These are phyloP conservation scores for Austropuccinia psidii DNA, from an alignment of 1,284 basidiomycete species.

Conservation along the genomic window DNA sequence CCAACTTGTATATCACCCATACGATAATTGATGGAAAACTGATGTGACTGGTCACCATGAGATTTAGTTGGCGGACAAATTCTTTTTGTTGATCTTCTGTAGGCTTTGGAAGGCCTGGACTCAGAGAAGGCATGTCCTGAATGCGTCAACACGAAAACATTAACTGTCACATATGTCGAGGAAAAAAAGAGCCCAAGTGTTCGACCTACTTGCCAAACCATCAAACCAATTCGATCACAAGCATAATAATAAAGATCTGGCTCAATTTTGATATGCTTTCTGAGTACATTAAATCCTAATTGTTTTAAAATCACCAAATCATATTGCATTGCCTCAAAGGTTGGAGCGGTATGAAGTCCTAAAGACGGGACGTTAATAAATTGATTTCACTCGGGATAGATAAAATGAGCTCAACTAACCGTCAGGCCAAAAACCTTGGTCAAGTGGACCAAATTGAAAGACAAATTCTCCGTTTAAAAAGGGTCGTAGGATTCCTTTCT, in stretches of 20 bases:
- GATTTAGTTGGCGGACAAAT: slow-evolving; percentile 23
- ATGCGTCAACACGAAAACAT: neutral
- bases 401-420: neutral
- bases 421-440: slow-evolving; percentile 38
- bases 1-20: slow-evolving; percentile 32
- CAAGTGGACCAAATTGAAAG: slow-evolving; percentile 35
- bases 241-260: slow-evolving; percentile 35
- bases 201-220: slow-evolving; percentile 35
- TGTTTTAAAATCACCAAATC: slow-evolving; percentile 32
- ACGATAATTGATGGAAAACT: slow-evolving; percentile 29
- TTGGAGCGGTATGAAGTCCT: slow-evolving; percentile 37
- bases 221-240: slow-evolving; percentile 31
- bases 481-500: slow-evolving; percentile 28
- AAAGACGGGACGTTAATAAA: neutral
- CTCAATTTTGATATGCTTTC: slow-evolving; percentile 38
- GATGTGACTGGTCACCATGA: slow-evolving; percentile 2
- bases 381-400: neutral
- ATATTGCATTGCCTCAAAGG: slow-evolving; percentile 33
- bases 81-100: slow-evolving; percentile 11
- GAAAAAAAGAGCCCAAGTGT: neutral
- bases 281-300: slow-evolving; percentile 36
- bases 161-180: neutral
- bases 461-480: slow-evolving; percentile 36
- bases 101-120: neutral
- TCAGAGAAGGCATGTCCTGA: slow-evolving; percentile 30